These are phyloP conservation scores for Schizosaccharomyces pombe DNA, from an alignment of 805 yeast species.

Conservation along the genomic window DNA sequence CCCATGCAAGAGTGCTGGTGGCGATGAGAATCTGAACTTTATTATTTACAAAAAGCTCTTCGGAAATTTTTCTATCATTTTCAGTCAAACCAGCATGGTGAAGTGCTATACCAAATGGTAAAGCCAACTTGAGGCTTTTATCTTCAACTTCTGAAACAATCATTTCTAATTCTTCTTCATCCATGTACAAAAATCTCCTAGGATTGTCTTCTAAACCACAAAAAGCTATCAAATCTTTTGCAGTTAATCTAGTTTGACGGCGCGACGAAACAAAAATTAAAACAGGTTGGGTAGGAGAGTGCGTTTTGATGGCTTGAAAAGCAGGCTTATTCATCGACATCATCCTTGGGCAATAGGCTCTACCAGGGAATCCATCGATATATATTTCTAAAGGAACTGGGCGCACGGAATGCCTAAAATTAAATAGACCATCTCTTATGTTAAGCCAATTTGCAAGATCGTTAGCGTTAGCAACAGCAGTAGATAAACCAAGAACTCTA, in stretches of 20 bases:
- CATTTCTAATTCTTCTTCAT: slow-evolving; percentile 34
- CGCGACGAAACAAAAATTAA: slow-evolving; percentile 68
- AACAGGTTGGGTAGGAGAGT: slow-evolving; percentile 67
- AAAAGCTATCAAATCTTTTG: slow-evolving; percentile 50
- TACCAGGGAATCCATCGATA: slow-evolving; percentile 68
- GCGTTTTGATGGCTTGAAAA: slow-evolving; percentile 75
- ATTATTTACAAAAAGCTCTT: slow-evolving; percentile 42
- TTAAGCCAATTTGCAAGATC: slow-evolving; percentile 75
- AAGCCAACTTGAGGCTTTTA: slow-evolving; percentile 49
- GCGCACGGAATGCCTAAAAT: slow-evolving; percentile 60
- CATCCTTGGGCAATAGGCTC: slow-evolving; percentile 61
- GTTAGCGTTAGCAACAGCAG: slow-evolving; percentile 67
- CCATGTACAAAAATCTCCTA: slow-evolving; percentile 41
- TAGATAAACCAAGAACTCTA: slow-evolving; percentile 53
- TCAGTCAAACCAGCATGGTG: slow-evolving; percentile 70
- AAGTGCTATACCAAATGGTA: slow-evolving; percentile 60
- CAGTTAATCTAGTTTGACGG: slow-evolving; percentile 60
- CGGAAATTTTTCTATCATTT: slow-evolving; percentile 45
- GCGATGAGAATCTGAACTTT: slow-evolving; percentile 54
- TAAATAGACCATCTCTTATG: slow-evolving; percentile 45
- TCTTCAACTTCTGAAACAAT: slow-evolving; percentile 41
- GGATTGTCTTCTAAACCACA: slow-evolving; percentile 65
- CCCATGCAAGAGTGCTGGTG: slow-evolving; percentile 73
- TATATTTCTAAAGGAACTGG: slow-evolving; percentile 75
- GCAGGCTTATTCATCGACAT: slow-evolving; percentile 78